phyloP scores from a whole-genome alignment of 1,139 yeast genomes.

The Pneumocystis carinii region DNA sequence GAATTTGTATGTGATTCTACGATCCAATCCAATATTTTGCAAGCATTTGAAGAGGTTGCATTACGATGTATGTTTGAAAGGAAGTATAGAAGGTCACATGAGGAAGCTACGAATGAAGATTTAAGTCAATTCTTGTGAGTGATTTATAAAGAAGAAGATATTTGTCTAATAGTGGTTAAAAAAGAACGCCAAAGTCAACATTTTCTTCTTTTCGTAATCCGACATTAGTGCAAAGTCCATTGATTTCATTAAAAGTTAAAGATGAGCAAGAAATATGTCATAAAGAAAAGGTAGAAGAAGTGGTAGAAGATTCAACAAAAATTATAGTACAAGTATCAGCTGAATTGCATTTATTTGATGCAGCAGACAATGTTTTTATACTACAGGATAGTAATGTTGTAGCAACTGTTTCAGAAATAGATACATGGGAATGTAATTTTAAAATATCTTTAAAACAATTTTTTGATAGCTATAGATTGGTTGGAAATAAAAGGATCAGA shows the following conservation, averaged over 20 bases:
- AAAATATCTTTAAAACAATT: background rate
- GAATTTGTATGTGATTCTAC: constrained; percentile 62
- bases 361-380: constrained; percentile 36
- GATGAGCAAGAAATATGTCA: background rate
- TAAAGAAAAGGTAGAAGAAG: background rate
- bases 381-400: constrained; percentile 27
- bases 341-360: constrained; percentile 44
- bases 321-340: constrained; percentile 20
- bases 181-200: background rate
- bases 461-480: constrained; percentile 21
- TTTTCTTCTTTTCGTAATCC: constrained; percentile 9
- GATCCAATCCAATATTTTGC: constrained; percentile 43
- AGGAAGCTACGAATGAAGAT: constrained; percentile 33
- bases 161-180: background rate
- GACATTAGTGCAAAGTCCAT: constrained; percentile 7
- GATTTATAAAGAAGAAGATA: constrained; percentile 3
- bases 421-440: constrained; percentile 31
- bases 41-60: constrained; percentile 48
- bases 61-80: constrained; percentile 63
- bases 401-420: constrained; percentile 34
- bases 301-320: constrained; percentile 9
- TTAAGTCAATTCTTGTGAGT: constrained; percentile 36
- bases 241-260: constrained; percentile 1
- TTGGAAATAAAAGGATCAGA: constrained; percentile 30
- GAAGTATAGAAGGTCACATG: constrained; percentile 47